Evolutionary conservation across 2,329 filamentous ascomycete species (phyloP).

Genomic region (Calonectria pseudoreteaudii): DNA sequence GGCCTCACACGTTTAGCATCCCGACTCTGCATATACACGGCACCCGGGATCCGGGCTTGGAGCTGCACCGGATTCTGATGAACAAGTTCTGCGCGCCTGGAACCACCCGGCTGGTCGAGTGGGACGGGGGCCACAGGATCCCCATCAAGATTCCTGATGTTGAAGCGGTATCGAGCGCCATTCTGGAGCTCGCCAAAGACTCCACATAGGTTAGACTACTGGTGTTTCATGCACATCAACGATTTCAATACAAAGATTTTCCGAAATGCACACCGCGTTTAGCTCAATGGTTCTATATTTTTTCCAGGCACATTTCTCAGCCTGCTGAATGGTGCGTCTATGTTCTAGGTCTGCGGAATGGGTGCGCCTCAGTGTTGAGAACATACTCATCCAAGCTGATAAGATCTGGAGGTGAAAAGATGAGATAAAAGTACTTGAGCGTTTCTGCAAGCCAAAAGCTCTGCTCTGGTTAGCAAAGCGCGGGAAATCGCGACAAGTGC

Average conservation of each 20-base stretch:
- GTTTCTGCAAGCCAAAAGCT: conserved; percentile 81
- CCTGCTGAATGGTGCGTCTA: conserved; percentile 1
- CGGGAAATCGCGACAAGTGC: conserved; percentile 31
- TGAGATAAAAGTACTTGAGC: conserved; percentile 80
- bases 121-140: conserved; percentile 79
- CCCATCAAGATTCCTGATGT: conserved; percentile 77
- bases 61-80: conserved; percentile 61
- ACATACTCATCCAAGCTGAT: conserved; percentile 77
- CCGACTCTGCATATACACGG: conserved; percentile 58
- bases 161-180: conserved; percentile 47
- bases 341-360: conserved; percentile 44
- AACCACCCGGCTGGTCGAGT: conserved; percentile 71
- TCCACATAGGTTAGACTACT: not conserved
- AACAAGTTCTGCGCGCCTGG: conserved; percentile 69
- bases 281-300: not conserved
- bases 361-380: conserved; percentile 66
- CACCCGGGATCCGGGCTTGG: conserved; percentile 70
- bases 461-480: conserved; percentile 51
- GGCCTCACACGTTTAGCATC: conserved; percentile 45
- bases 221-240: not conserved
- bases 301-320: not conserved
- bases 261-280: not conserved
- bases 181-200: conserved; percentile 37
- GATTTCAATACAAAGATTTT: not conserved
- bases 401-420: conserved; percentile 74